Percentiles rank a stretch among this genome's conserved stretches.
phyloP scores from a whole-genome alignment of 257 asterid genomes.

The Scutellaria minor region DNA sequence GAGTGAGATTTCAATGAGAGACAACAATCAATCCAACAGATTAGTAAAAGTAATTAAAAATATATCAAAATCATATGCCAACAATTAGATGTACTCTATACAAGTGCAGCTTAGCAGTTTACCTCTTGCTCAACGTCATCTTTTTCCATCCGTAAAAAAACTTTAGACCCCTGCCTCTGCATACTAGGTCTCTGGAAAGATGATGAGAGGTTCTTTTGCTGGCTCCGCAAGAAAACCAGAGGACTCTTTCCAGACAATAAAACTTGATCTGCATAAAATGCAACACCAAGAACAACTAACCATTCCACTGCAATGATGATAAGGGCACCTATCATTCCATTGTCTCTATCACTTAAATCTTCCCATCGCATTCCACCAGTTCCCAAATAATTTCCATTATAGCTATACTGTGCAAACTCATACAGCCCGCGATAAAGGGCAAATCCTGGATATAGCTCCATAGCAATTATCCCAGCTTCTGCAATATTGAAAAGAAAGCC shows the following conservation, averaged over 20 bases:
- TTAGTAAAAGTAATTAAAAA: background rate
- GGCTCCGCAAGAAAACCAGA: slow-evolving; percentile 54
- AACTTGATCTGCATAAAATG: slow-evolving; percentile 77
- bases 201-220: slow-evolving; percentile 50
- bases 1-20: slow-evolving; percentile 29
- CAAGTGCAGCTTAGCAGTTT: slow-evolving; percentile 14
- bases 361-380: slow-evolving; percentile 93
- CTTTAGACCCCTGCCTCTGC: slow-evolving; percentile 76
- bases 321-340: slow-evolving; percentile 78
- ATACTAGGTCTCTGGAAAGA: slow-evolving; percentile 70
- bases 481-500: slow-evolving; percentile 42
- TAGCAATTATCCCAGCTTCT: slow-evolving; percentile 79
- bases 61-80: background rate
- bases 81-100: slow-evolving; percentile 7
- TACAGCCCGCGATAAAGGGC: slow-evolving; percentile 85
- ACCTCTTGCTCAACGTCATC: slow-evolving; percentile 89
- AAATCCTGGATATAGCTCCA: slow-evolving; percentile 96
- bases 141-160: slow-evolving; percentile 44
- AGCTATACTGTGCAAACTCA: slow-evolving; percentile 80
- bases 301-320: slow-evolving; percentile 80
- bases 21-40: slow-evolving; percentile 22
- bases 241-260: slow-evolving; percentile 78
- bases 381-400: slow-evolving; percentile 73
- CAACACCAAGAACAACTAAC: slow-evolving; percentile 73
- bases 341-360: slow-evolving; percentile 61